These are phyloP conservation scores for Ceratocystis colombiana DNA, from an alignment of 2,329 filamentous ascomycete genomes.

Conservation along the genomic window DNA sequence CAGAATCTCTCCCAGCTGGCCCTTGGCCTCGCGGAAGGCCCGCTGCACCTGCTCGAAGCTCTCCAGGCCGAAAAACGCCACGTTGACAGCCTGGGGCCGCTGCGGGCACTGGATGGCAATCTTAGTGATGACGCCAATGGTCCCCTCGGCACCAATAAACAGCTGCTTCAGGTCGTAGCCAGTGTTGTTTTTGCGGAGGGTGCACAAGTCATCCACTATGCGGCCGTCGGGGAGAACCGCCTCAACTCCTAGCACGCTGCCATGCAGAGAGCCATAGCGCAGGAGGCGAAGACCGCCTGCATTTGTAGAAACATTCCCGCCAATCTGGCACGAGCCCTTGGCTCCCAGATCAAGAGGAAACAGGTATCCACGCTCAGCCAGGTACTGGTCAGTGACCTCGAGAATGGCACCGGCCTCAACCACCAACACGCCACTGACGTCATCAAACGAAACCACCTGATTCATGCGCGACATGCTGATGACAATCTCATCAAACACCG, in stretches of 20 bases:
- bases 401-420: constrained; percentile 86
- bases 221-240: constrained; percentile 90
- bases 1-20: constrained; percentile 83
- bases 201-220: constrained; percentile 77
- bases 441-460: constrained; percentile 80
- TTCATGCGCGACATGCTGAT: constrained; percentile 88
- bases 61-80: constrained; percentile 85
- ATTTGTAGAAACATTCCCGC: constrained; percentile 92
- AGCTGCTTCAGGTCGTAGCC: constrained; percentile 96
- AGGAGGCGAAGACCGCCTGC: constrained; percentile 83
- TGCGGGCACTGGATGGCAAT: constrained; percentile 84
- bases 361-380: constrained; percentile 73
- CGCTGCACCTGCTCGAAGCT: constrained; percentile 81
- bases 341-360: constrained; percentile 96
- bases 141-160: constrained; percentile 92
- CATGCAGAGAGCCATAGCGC: constrained; percentile 88
- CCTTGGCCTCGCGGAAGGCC: constrained; percentile 82
- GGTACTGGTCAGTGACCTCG: constrained; percentile 75
- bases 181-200: constrained; percentile 94
- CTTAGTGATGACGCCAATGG: constrained; percentile 85
- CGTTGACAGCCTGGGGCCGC: constrained; percentile 77
- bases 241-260: constrained; percentile 83
- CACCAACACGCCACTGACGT: constrained; percentile 81
- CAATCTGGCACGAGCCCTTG: constrained; percentile 93
- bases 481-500: constrained; percentile 97